Conservation (phyloP, 345 rosid genomes). For the Gossypium longicalyx region DNA sequence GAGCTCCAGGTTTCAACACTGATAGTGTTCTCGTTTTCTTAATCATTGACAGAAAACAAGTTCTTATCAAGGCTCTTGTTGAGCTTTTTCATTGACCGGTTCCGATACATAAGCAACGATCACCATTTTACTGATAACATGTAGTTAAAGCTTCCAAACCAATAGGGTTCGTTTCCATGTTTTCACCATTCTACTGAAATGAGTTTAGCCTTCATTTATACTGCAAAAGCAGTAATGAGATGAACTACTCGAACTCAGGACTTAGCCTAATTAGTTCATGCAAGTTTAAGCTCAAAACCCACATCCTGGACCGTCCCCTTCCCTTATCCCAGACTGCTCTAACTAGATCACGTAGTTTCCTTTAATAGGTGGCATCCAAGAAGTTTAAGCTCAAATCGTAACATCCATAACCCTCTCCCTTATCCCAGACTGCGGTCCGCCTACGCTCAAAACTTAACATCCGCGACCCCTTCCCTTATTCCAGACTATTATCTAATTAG, state of each 20-base stretch:
- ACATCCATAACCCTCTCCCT: too few species aligned
- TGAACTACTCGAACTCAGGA: neutral
- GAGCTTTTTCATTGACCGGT: neutral
- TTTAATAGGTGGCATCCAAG: too few species aligned
- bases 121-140: neutral
- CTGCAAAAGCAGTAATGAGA: neutral
- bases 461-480: neutral
- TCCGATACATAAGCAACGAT: neutral
- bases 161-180: neutral
- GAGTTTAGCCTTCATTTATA: neutral
- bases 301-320: too few species aligned
- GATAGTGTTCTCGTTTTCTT: neutral
- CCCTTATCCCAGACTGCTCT: neutral
- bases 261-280: neutral
- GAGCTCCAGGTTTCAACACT: neutral
- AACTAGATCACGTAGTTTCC: neutral
- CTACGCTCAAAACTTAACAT: too few species aligned
- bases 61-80: neutral
- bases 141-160: neutral
- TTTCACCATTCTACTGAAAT: neutral
- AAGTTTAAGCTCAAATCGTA: too few species aligned
- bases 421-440: too few species aligned
- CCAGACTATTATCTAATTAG: neutral
- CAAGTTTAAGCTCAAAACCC: neutral
- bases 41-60: neutral